These are phyloP conservation scores for Cryptococcus floricola DNA, from an alignment of 1,284 basidiomycete species.

Conservation along the genomic window DNA sequence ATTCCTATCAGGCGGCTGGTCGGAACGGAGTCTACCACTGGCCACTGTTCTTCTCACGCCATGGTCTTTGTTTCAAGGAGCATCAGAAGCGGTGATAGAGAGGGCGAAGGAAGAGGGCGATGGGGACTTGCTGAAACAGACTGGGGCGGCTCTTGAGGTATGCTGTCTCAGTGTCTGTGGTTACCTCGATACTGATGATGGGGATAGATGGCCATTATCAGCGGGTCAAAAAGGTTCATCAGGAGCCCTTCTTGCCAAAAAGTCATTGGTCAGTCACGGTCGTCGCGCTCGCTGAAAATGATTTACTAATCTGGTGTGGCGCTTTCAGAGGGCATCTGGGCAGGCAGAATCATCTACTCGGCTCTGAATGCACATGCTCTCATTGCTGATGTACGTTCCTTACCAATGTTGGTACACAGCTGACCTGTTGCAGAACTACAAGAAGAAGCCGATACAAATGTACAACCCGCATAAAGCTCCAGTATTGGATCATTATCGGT, in stretches of 20 bases:
- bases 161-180: conserved; percentile 1
- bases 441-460: conserved; percentile 83
- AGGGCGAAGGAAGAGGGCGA: conserved; percentile 63
- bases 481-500: conserved; percentile 87
- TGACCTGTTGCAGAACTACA: conserved; percentile 67
- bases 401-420: neutral
- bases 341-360: conserved; percentile 82
- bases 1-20: conserved; percentile 55
- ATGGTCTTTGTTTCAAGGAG: conserved; percentile 82
- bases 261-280: conserved; percentile 59
- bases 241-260: conserved; percentile 80
- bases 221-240: conserved; percentile 78
- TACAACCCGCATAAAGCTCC: conserved; percentile 92
- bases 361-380: conserved; percentile 79
- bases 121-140: conserved; percentile 66
- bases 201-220: conserved; percentile 69
- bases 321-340: conserved; percentile 51
- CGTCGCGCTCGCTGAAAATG: conserved; percentile 2
- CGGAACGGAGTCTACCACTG: conserved; percentile 69
- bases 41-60: conserved; percentile 76
- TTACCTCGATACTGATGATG: neutral
- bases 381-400: conserved; percentile 67
- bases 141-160: conserved; percentile 80
- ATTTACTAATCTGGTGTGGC: conserved; percentile 1
- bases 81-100: conserved; percentile 61